Evolutionary conservation across 1,284 basidiomycete species (phyloP).

Genomic region (Tremellales sp.): DNA sequence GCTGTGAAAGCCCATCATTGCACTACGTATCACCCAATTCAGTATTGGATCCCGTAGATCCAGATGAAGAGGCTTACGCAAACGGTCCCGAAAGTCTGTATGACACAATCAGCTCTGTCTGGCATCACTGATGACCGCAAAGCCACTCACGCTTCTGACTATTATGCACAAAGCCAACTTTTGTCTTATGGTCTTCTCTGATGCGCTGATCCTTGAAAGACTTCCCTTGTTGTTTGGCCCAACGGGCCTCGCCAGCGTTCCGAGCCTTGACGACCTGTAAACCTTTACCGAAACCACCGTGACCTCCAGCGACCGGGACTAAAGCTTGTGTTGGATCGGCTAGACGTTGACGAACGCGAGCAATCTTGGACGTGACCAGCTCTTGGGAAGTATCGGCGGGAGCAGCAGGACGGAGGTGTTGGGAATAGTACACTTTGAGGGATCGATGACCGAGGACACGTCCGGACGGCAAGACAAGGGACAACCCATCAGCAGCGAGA

Average conservation of each 20-base stretch:
- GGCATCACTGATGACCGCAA: background rate
- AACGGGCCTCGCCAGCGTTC: slow-evolving; percentile 87
- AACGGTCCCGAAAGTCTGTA: slow-evolving; percentile 58
- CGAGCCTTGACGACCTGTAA: slow-evolving; percentile 82
- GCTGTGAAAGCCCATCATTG: no score
- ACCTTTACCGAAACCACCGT: slow-evolving; percentile 75
- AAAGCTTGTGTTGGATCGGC: slow-evolving; percentile 76
- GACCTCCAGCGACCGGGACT: slow-evolving; percentile 78
- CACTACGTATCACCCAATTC: slow-evolving; percentile 10
- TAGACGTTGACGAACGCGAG: slow-evolving; percentile 67
- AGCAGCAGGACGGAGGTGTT: slow-evolving; percentile 58
- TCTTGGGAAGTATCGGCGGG: slow-evolving; percentile 44
- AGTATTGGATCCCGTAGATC: background rate
- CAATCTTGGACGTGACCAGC: slow-evolving; percentile 47
- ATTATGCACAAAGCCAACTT: slow-evolving; percentile 62
- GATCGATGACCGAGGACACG: slow-evolving; percentile 86
- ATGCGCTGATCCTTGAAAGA: slow-evolving; percentile 78
- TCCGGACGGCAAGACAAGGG: slow-evolving; percentile 93
- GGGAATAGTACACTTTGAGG: slow-evolving; percentile 81
- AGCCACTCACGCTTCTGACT: slow-evolving; percentile 65
- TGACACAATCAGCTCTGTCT: background rate
- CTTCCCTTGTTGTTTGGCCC: slow-evolving; percentile 82
- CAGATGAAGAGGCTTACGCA: slow-evolving; percentile 28
- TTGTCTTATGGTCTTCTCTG: slow-evolving; percentile 80
- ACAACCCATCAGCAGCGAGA: slow-evolving; percentile 58